Conservation (phyloP, 129 eudicot species). For the Flaveria bidentis region DNA sequence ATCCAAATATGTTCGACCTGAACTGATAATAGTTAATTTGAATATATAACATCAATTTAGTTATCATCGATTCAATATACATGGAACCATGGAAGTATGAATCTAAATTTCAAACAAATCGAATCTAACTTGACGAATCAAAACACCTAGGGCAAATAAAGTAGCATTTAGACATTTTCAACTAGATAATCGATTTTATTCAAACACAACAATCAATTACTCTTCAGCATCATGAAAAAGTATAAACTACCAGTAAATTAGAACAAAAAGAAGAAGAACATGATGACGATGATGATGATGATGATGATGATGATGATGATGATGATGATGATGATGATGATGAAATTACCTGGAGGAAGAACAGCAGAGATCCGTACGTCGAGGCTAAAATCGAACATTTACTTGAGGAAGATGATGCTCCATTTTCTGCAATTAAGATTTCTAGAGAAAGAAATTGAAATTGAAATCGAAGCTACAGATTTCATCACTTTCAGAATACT, state of each 20-base stretch:
- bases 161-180: neutral
- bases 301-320: neutral
- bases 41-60: slow-evolving; percentile 13
- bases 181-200: neutral
- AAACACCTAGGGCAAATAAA: slow-evolving; percentile 17
- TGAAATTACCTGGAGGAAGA: slow-evolving; percentile 22
- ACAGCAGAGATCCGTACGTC: slow-evolving; percentile 21
- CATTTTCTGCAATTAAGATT: slow-evolving; percentile 6
- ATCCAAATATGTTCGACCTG: neutral
- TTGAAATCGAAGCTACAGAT: neutral
- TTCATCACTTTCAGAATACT: slow-evolving; percentile 11
- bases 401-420: slow-evolving; percentile 18
- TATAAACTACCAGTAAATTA: neutral
- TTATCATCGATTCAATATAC: slow-evolving; percentile 6
- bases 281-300: neutral
- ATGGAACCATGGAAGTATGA: neutral
- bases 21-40: slow-evolving; percentile 2
- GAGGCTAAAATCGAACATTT: slow-evolving; percentile 13
- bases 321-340: too few species aligned
- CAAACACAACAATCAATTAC: neutral
- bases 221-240: neutral
- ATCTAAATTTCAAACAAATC: neutral
- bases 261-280: neutral
- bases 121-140: slow-evolving; percentile 16
- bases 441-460: slow-evolving; percentile 14